Evolutionary conservation across 345 rosid genomes (phyloP).

Genomic region (Reutealis trisperma): DNA sequence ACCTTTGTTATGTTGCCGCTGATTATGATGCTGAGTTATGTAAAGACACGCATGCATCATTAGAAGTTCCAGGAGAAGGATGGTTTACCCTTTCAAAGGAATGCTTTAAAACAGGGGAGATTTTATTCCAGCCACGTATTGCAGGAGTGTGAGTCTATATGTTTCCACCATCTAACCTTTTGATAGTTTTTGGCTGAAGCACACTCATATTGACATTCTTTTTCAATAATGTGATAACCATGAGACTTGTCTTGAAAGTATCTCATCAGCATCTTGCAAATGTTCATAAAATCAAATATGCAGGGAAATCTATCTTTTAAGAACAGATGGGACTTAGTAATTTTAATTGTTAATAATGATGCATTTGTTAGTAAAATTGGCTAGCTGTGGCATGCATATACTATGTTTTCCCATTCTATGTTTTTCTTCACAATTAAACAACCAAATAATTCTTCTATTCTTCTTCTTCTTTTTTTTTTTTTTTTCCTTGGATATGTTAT

Average conservation of each 20-base stretch:
- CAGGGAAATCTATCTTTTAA: not conserved
- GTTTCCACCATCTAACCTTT: not conserved
- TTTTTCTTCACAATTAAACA: not conserved
- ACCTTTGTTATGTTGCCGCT: conserved; percentile 84
- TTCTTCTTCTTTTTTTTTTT: no score
- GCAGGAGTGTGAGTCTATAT: conserved; percentile 75
- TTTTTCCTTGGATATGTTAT: not conserved
- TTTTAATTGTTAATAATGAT: not conserved
- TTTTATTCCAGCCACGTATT: conserved; percentile 82
- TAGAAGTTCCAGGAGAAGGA: conserved; percentile 69
- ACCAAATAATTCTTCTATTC: no score
- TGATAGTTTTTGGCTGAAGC: conserved; percentile 5
- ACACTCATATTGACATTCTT: not conserved
- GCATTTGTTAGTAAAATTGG: not conserved
- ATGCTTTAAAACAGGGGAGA: conserved; percentile 92
- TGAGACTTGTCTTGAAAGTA: not conserved
- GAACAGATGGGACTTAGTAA: not conserved
- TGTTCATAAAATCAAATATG: not conserved
- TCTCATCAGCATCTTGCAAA: conserved; percentile 1
- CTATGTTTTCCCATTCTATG: not conserved
- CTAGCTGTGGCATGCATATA: not conserved
- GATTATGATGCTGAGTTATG: conserved; percentile 71
- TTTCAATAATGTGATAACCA: not conserved
- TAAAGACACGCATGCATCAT: conserved; percentile 65
- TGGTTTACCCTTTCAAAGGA: conserved; percentile 74